Conservation (phyloP, 1,284 basidiomycete genomes). For the Cutaneotrichosporon spelunceum region DNA sequence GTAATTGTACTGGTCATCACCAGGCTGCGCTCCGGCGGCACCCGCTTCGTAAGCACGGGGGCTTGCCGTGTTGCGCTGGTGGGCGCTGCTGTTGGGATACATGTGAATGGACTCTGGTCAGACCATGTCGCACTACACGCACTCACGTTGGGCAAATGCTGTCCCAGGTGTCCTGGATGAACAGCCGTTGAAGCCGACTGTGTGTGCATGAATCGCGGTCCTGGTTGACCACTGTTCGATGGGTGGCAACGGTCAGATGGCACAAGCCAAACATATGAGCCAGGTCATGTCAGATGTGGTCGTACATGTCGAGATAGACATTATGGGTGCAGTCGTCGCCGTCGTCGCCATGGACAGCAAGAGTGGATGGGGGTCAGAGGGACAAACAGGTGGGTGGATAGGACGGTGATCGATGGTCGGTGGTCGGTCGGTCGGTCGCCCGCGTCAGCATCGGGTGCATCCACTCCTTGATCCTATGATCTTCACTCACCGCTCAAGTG, state of each 20-base stretch:
- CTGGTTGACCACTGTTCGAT: slow-evolving; percentile 10
- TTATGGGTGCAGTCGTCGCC: slow-evolving; percentile 2
- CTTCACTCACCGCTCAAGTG: background rate
- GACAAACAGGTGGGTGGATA: slow-evolving; percentile 7
- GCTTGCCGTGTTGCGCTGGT: slow-evolving; percentile 36
- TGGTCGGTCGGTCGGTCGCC: background rate
- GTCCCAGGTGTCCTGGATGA: slow-evolving; percentile 24
- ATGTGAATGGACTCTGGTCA: slow-evolving; percentile 23
- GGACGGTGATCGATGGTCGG: slow-evolving; percentile 3
- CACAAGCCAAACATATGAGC: background rate
- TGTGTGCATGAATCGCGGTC: slow-evolving; percentile 30
- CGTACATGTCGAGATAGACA: background rate
- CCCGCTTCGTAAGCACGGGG: slow-evolving; percentile 31
- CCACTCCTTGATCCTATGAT: background rate
- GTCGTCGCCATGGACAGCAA: background rate
- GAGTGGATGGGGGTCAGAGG: slow-evolving; percentile 6
- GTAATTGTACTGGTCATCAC: slow-evolving; percentile 28
- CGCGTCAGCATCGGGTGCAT: background rate
- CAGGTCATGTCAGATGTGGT: background rate
- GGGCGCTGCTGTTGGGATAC: slow-evolving; percentile 27
- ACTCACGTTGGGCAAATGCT: slow-evolving; percentile 29
- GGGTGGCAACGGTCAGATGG: slow-evolving; percentile 11
- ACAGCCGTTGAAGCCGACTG: slow-evolving; percentile 23
- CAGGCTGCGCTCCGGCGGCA: slow-evolving; percentile 23
- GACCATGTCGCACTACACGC: background rate